Conservation (phyloP, 192 early-diverging fungal genomes). For the Coemansia sp. region DNA sequence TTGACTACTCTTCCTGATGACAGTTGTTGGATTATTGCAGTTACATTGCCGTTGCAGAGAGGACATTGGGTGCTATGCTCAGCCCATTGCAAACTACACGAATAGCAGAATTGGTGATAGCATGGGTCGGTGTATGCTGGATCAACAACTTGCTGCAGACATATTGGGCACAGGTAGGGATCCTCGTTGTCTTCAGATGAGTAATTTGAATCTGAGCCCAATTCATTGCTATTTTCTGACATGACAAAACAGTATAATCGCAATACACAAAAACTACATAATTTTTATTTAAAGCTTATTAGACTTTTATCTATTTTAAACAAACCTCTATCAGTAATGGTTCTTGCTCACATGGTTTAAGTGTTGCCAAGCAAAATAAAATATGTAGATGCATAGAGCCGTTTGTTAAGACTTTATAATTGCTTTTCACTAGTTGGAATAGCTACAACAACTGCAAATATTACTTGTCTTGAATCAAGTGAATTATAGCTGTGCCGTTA, state of each 20-base stretch:
- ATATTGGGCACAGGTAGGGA: conserved; percentile 39
- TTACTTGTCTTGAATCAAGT: neutral
- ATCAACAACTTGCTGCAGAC: conserved; percentile 19
- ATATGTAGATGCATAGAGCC: neutral
- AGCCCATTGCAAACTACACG: conserved; percentile 55
- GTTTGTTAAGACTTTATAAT: too few relatives aligned
- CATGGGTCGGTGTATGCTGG: conserved; percentile 37
- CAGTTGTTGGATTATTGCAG: conserved; percentile 18
- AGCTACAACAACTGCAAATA: neutral
- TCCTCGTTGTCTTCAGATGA: neutral
- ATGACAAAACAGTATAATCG: neutral
- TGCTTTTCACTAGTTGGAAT: too few relatives aligned
- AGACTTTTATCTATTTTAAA: too few relatives aligned
- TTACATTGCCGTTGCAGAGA: conserved; percentile 39
- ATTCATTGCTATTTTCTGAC: neutral
- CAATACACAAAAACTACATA: neutral
- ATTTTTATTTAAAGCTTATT: neutral
- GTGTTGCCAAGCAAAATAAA: neutral
- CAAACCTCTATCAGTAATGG: neutral
- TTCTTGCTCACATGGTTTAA: neutral
- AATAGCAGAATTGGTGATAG: conserved; percentile 53
- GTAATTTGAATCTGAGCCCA: neutral
- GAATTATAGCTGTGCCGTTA: neutral
- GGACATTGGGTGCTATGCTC: conserved; percentile 41
- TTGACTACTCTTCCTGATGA: conserved; percentile 1